phyloP scores from a whole-genome alignment of 2,329 filamentous ascomycete genomes.

The Iodosphaeria phyllophila region DNA sequence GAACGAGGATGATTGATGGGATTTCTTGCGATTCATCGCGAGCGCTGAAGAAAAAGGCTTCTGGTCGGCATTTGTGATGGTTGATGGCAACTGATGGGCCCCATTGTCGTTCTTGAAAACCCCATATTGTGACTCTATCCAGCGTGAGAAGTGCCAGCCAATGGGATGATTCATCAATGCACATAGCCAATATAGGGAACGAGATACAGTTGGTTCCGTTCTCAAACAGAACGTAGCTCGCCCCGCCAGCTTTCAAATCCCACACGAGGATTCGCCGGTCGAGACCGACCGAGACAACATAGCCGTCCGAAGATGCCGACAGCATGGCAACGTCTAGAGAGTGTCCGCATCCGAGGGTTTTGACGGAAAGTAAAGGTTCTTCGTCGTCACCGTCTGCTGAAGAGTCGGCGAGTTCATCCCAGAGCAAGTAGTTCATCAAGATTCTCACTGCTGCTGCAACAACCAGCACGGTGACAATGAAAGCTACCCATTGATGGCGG shows the following conservation, averaged over 20 bases:
- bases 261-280: conserved; percentile 52
- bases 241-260: conserved; percentile 30
- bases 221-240: conserved; percentile 20
- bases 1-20: conserved; percentile 39
- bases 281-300: conserved; percentile 50
- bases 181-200: conserved; percentile 42
- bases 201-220: conserved; percentile 23
- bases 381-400: conserved; percentile 27
- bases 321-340: conserved; percentile 50
- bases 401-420: conserved; percentile 35
- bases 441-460: conserved; percentile 45
- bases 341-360: conserved; percentile 43
- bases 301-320: conserved; percentile 39
- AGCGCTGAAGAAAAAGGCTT: conserved; percentile 44
- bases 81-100: conserved; percentile 34
- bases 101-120: conserved; percentile 36
- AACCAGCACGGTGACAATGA: conserved; percentile 43
- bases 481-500: conserved; percentile 36
- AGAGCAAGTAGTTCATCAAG: conserved; percentile 57
- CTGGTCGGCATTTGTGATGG: conserved; percentile 35
- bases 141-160: conserved; percentile 49
- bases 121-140: conserved; percentile 42
- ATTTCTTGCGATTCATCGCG: conserved; percentile 15
- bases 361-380: conserved; percentile 35
- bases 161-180: conserved; percentile 43